Evolutionary conservation across 1,139 yeast species (phyloP).

Genomic region (Magnusiomyces fungicola): DNA sequence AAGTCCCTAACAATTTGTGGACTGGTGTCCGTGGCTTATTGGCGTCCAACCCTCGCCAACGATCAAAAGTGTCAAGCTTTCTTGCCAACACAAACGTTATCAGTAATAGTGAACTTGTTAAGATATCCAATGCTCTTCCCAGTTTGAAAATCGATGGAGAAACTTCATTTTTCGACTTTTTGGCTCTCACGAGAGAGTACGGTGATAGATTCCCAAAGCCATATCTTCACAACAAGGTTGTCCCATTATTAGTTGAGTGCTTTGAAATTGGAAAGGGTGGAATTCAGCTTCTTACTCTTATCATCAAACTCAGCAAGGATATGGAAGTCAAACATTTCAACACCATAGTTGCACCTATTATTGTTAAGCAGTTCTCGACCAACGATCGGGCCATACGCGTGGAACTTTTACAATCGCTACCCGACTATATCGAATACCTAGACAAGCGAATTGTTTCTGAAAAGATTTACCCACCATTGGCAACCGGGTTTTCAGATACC

Average conservation of each 20-base stretch:
- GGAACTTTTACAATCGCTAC: slow-evolving; percentile 56
- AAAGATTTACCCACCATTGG: slow-evolving; percentile 57
- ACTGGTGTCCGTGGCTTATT: slow-evolving; percentile 24
- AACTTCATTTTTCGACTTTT: slow-evolving; percentile 46
- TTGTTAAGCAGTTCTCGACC: slow-evolving; percentile 54
- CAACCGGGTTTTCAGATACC: slow-evolving; percentile 80
- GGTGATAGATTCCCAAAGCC: slow-evolving; percentile 46
- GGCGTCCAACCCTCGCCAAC: slow-evolving; percentile 25
- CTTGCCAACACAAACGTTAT: slow-evolving; percentile 28
- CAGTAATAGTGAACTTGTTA: slow-evolving; percentile 43
- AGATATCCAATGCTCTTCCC: slow-evolving; percentile 43
- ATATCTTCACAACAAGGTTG: slow-evolving; percentile 51
- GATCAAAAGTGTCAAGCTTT: slow-evolving; percentile 47
- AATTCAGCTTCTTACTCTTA: slow-evolving; percentile 21
- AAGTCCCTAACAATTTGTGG: slow-evolving; percentile 21
- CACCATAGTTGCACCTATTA: slow-evolving; percentile 51
- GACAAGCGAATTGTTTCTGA: slow-evolving; percentile 59
- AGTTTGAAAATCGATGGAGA: slow-evolving; percentile 47
- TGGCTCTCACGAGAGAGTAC: slow-evolving; percentile 39
- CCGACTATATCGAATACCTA: slow-evolving; percentile 46
- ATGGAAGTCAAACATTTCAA: slow-evolving; percentile 39
- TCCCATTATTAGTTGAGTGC: slow-evolving; percentile 56
- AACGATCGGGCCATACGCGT: slow-evolving; percentile 75
- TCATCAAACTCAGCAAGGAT: slow-evolving; percentile 35
- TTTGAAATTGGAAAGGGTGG: slow-evolving; percentile 28